These are phyloP conservation scores for Calonectria leucothoes DNA, from an alignment of 2,329 filamentous ascomycete genomes.

Conservation along the genomic window DNA sequence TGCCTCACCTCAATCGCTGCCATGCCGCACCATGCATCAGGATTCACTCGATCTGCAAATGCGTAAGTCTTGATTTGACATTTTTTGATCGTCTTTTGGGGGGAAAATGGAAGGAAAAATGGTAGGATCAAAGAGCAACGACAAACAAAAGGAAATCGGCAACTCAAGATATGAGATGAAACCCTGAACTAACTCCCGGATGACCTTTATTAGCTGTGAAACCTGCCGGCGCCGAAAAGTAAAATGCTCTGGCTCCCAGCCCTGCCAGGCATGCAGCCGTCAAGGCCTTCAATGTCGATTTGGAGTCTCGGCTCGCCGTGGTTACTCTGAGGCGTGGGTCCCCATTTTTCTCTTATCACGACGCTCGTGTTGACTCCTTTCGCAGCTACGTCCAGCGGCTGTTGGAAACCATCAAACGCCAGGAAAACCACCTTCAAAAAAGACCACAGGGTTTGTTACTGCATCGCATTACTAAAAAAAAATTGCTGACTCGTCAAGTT, in stretches of 20 bases:
- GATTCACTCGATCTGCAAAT: constrained; percentile 31
- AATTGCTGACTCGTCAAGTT: background rate
- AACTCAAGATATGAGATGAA: background rate
- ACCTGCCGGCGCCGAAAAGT: constrained; percentile 42
- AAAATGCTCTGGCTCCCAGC: constrained; percentile 43
- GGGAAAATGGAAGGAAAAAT: background rate
- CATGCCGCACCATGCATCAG: constrained; percentile 10
- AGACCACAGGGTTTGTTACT: background rate
- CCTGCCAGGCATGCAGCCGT: constrained; percentile 39
- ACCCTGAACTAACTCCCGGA: background rate
- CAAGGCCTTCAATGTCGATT: constrained; percentile 40
- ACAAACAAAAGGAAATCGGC: background rate
- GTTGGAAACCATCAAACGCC: constrained; percentile 32
- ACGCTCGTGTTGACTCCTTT: background rate
- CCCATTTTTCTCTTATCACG: background rate
- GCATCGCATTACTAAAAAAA: background rate
- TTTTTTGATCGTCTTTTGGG: background rate
- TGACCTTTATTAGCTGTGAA: constrained; percentile 27
- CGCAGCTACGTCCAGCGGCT: constrained; percentile 35
- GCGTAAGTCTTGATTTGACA: constrained; percentile 22
- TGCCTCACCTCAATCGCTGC: background rate
- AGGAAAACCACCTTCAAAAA: constrained; percentile 25
- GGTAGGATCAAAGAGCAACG: no score
- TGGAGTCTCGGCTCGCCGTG: constrained; percentile 29
- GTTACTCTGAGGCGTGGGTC: constrained; percentile 37